phyloP scores from a whole-genome alignment of 2,329 filamentous ascomycete genomes.

The Talaromyces pinophilus region DNA sequence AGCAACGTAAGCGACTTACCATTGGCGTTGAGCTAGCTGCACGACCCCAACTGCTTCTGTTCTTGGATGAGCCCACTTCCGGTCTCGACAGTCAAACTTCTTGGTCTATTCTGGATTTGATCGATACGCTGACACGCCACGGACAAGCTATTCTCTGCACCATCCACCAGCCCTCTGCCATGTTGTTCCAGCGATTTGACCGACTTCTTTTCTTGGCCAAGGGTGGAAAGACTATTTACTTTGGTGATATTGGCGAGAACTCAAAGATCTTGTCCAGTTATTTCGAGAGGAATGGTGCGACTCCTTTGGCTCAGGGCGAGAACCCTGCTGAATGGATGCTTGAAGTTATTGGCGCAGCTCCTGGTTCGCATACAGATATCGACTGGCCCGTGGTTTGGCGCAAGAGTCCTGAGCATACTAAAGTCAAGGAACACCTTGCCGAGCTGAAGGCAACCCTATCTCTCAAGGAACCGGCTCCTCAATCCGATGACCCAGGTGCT shows the following conservation, averaged over 20 bases:
- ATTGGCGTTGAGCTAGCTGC: conserved; percentile 96
- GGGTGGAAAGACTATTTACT: conserved; percentile 69
- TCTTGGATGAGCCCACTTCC: conserved; percentile 92
- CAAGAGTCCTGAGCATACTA: conserved; percentile 57
- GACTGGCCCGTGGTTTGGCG: conserved; percentile 68
- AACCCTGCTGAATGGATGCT: conserved; percentile 80
- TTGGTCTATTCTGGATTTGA: conserved; percentile 84
- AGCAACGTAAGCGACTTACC: conserved; percentile 74
- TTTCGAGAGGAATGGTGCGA: conserved; percentile 66
- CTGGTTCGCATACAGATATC: conserved; percentile 63
- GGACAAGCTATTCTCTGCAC: conserved; percentile 95
- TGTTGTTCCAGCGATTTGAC: conserved; percentile 86
- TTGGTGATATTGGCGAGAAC: conserved; percentile 65
- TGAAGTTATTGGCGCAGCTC: conserved; percentile 59
- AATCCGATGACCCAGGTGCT: conserved; percentile 44
- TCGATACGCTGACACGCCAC: conserved; percentile 85
- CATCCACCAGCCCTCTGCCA: conserved; percentile 94
- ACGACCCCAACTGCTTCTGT: conserved; percentile 84
- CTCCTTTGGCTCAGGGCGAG: conserved; percentile 60
- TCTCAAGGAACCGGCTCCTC: conserved; percentile 42
- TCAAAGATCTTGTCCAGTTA: conserved; percentile 61
- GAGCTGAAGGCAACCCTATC: conserved; percentile 48
- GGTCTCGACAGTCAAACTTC: conserved; percentile 92
- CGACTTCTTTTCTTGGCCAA: conserved; percentile 64
- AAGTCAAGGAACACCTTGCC: conserved; percentile 60